phyloP scores from a whole-genome alignment of 140 eudicot genomes.

The Anethum foeniculum region DNA sequence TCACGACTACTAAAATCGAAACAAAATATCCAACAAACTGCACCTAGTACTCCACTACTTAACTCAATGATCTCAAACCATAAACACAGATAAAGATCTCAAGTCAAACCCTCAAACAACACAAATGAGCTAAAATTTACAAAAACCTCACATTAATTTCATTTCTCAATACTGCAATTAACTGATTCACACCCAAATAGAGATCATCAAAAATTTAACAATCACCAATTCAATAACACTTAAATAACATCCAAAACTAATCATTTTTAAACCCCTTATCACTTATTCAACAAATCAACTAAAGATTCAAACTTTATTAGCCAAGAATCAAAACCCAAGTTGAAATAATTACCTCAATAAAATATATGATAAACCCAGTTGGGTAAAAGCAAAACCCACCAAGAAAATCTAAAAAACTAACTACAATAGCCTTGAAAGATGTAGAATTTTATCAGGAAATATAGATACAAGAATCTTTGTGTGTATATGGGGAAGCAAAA shows the following conservation, averaged over 20 bases:
- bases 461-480: neutral
- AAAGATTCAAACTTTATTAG: neutral
- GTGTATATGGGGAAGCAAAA: neutral
- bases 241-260: neutral
- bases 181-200: neutral
- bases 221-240: conserved; percentile 13
- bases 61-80: neutral
- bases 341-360: conserved; percentile 3
- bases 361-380: neutral
- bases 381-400: conserved; percentile 1
- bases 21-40: conserved; percentile 7
- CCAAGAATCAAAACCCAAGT: neutral
- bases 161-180: neutral
- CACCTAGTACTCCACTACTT: neutral
- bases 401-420: neutral
- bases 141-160: neutral
- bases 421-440: neutral
- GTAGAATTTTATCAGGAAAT: neutral
- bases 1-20: neutral
- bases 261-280: conserved; percentile 4
- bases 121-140: neutral
- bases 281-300: neutral
- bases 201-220: conserved; percentile 2
- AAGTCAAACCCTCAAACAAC: neutral
- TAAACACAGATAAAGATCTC: neutral